A percentile compares a stretch with the other conserved stretches of the same genome.
Evolutionary conservation across 2,329 filamentous ascomycete species (phyloP).

Genomic region (Ophiostoma montium): DNA sequence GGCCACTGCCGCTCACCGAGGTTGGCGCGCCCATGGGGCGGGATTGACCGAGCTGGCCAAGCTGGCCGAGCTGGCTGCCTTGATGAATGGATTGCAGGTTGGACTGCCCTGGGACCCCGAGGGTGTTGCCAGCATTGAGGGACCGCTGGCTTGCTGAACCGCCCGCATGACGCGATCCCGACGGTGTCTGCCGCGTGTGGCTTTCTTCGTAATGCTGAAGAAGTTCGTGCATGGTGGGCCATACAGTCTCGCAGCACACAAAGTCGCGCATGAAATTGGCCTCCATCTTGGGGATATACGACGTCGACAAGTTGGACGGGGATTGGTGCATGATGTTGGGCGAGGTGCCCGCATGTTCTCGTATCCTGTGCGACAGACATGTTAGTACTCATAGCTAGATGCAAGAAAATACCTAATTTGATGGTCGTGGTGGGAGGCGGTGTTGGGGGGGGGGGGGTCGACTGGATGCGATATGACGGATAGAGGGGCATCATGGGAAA

Average conservation of each 20-base stretch:
- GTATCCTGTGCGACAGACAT: not conserved
- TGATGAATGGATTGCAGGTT: slow-evolving; percentile 11
- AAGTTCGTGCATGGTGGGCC: slow-evolving; percentile 86
- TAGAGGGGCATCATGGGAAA: not conserved
- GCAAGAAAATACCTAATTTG: too few species aligned
- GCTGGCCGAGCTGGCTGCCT: slow-evolving; percentile 13
- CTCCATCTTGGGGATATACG: slow-evolving; percentile 90
- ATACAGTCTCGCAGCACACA: slow-evolving; percentile 78
- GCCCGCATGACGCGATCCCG: slow-evolving; percentile 19
- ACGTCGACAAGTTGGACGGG: slow-evolving; percentile 93
- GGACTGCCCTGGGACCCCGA: slow-evolving; percentile 6
- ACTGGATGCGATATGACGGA: too few species aligned
- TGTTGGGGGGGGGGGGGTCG: not conserved
- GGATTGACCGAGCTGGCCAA: slow-evolving; percentile 11
- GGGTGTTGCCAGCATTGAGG: not conserved
- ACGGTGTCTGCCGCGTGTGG: slow-evolving; percentile 57
- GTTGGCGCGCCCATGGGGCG: slow-evolving; percentile 12
- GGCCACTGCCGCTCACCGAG: slow-evolving; percentile 1
- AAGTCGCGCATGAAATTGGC: slow-evolving; percentile 98
- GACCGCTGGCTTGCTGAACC: slow-evolving; percentile 4
- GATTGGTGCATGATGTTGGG: slow-evolving; percentile 66
- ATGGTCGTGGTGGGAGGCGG: not conserved
- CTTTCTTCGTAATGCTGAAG: slow-evolving; percentile 94
- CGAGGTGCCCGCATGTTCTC: slow-evolving; percentile 64
- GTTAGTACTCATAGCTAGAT: too few species aligned